Percentiles rank a stretch among this genome's conserved stretches.
Conservation (phyloP, 495 filamentous ascomycete species). For the Podospora pseudocomata region DNA sequence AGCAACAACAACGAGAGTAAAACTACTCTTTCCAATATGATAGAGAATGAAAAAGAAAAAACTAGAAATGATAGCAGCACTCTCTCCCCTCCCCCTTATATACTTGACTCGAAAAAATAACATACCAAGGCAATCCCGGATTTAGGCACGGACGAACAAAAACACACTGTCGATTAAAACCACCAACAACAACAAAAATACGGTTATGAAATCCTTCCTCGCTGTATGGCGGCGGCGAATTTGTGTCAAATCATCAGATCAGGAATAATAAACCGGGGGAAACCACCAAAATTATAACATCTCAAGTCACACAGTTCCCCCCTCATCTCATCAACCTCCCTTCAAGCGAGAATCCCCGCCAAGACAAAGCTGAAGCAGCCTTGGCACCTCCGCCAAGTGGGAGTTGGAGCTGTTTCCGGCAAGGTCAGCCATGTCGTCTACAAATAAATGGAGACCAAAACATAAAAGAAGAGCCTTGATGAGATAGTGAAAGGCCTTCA, state of each 20-base stretch:
- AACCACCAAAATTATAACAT: background rate
- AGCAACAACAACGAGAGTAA: too few species aligned
- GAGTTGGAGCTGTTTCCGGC: constrained; percentile 8
- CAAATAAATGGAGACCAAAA: too few species aligned
- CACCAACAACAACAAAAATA: background rate
- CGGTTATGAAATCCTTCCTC: background rate
- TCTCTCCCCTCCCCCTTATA: too few species aligned
- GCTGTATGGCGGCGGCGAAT: background rate
- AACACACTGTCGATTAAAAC: too few species aligned
- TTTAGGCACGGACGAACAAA: too few species aligned
- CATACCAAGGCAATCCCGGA: too few species aligned
- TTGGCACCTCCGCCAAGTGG: constrained; percentile 5
- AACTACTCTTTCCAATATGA: background rate
- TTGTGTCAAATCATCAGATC: background rate
- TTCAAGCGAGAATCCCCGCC: background rate
- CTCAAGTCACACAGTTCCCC: background rate
- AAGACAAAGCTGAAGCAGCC: background rate
- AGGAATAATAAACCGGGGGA: background rate
- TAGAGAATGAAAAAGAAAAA: background rate
- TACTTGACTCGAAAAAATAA: too few species aligned
- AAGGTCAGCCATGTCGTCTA: background rate
- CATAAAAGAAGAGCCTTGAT: too few species aligned
- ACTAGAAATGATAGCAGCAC: background rate
- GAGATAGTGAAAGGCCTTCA: too few species aligned
- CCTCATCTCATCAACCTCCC: background rate